These are phyloP conservation scores for Plectranthus barbatus DNA, from an alignment of 257 asterid genomes.

Conservation along the genomic window DNA sequence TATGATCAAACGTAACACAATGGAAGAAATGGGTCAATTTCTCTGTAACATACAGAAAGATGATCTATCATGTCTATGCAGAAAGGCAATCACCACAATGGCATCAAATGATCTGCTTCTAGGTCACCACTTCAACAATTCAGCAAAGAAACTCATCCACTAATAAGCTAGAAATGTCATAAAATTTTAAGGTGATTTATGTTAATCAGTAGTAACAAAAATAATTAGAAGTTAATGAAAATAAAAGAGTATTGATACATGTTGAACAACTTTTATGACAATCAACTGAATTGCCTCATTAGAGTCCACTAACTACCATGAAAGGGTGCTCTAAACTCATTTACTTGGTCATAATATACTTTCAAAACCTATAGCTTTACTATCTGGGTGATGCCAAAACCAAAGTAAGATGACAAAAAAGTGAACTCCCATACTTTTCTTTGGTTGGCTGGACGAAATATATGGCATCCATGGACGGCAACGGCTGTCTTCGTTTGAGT, in stretches of 20 bases:
- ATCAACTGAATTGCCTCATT: neutral
- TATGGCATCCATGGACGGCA: constrained; percentile 96
- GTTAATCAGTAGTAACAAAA: neutral
- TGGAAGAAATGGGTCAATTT: neutral
- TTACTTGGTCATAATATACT: neutral
- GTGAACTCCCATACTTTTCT: constrained; percentile 57
- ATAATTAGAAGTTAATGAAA: neutral
- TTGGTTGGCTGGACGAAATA: constrained; percentile 92
- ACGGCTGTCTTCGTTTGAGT: constrained; percentile 89
- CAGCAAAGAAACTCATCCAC: neutral
- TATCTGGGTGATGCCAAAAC: constrained; percentile 12
- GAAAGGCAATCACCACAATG: neutral
- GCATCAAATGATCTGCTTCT: neutral
- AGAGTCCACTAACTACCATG: neutral
- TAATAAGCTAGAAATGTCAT: neutral
- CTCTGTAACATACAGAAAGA: neutral
- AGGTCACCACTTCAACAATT: neutral
- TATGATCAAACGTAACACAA: neutral
- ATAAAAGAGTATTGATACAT: neutral
- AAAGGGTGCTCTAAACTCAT: neutral
- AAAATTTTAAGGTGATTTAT: neutral
- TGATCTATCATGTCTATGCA: neutral
- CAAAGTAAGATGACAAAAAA: neutral
- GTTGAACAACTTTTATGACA: neutral
- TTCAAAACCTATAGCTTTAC: constrained; percentile 1